phyloP scores from a whole-genome alignment of 164 flowering plant genomes.

The Nelumbo lutea region DNA sequence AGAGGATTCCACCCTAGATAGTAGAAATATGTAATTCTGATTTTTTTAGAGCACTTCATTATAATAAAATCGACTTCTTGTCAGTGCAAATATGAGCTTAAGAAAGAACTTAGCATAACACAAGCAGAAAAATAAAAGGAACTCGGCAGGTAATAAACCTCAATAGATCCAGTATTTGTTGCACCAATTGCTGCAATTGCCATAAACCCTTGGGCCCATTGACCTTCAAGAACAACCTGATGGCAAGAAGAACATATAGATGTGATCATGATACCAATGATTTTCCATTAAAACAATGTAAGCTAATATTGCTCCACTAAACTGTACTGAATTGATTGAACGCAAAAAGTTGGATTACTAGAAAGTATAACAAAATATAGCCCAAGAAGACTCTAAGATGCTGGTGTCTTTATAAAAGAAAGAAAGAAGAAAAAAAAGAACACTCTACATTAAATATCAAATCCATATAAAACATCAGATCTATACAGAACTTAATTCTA shows the following conservation, averaged over 20 bases:
- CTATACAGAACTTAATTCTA: no score
- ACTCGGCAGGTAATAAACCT: slow-evolving; percentile 32
- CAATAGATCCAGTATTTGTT: slow-evolving; percentile 89
- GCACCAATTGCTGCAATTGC: slow-evolving; percentile 95
- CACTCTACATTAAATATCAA: no score
- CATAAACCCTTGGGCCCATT: slow-evolving; percentile 86
- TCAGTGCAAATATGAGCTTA: neutral
- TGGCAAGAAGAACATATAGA: slow-evolving; percentile 5
- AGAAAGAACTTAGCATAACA: slow-evolving; percentile 3
- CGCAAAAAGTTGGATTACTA: neutral
- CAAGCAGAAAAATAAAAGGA: no score
- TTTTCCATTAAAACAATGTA: neutral
- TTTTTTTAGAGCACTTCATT: no score
- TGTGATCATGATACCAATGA: neutral
- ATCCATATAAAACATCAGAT: no score
- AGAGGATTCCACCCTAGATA: no score
- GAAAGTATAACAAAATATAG: neutral
- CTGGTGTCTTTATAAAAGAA: no score
- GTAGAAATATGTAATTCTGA: no score
- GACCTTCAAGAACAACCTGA: slow-evolving; percentile 95
- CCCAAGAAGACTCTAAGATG: neutral
- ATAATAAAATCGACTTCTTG: neutral
- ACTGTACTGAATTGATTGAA: neutral
- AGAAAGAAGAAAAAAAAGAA: no score
- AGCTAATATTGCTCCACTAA: neutral